These are phyloP conservation scores for Echria macrotheca DNA, from an alignment of 495 filamentous ascomycete species.

Conservation along the genomic window DNA sequence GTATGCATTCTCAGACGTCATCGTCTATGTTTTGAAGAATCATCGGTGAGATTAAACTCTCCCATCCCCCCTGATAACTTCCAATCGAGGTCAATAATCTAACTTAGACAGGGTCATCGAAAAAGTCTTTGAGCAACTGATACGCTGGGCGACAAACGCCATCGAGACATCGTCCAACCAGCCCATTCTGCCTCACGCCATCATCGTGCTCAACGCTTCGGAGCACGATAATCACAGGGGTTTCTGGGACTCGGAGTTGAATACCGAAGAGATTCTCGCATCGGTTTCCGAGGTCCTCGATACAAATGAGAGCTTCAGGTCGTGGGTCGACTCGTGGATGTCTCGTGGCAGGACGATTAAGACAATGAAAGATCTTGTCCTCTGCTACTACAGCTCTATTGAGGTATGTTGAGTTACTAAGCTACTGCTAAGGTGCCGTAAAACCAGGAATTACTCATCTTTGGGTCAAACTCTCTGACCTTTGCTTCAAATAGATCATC, in stretches of 20 bases:
- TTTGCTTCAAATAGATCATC: neutral
- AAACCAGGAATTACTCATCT: too few relatives aligned
- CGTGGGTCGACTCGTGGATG: constrained; percentile 2
- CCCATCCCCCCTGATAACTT: too few relatives aligned
- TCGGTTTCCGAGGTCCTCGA: neutral
- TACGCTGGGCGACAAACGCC: constrained; percentile 3
- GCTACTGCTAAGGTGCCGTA: too few relatives aligned
- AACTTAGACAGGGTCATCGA: constrained; percentile 1
- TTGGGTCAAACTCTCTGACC: neutral
- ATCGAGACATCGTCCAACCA: constrained; percentile 7
- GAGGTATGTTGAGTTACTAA: neutral
- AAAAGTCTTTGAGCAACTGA: constrained; percentile 2
- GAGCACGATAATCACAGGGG: neutral
- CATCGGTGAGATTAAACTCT: neutral
- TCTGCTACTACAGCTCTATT: constrained; percentile 8
- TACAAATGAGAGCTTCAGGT: neutral
- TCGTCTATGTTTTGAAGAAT: constrained; percentile 3
- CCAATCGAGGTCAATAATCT: neutral
- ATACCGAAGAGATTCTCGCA: constrained; percentile 1
- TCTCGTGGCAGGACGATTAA: constrained; percentile 1
- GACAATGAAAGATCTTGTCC: constrained; percentile 2
- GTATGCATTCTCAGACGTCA: constrained; percentile 4
- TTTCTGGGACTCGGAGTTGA: constrained; percentile 1
- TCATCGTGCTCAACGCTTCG: constrained; percentile 8
- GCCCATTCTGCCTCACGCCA: constrained; percentile 7